Base-by-base conservation (phyloP, 164 flowering plant species). In the Pachysandra terminalis region DNA sequence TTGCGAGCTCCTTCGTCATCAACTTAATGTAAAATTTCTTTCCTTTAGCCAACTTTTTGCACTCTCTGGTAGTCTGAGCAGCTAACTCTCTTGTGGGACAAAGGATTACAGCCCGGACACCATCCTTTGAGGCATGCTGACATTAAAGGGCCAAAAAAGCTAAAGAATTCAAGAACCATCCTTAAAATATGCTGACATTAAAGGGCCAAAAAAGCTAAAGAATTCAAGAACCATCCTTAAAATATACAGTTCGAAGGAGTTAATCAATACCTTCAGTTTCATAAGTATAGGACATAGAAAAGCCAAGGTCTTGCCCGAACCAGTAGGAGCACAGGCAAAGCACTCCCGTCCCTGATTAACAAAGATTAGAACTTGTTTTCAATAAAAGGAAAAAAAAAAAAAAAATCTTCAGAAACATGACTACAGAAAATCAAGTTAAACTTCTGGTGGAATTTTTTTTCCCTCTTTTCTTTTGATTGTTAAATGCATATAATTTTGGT, bases 291-390 rank as follows among this genome's bases (percentile, higher is more conserved):
- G 99, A 63, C 81, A 86, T 19, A 90, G 63, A 80, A 92, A 95
- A 41, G 94, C 97, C 73, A 92, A 81, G 40, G 99, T 95, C 85
- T 95, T 95, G 7, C 99, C 99, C 63, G 97, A 95, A 64, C 99
- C 97, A 71, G 97, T 95, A 45, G 99, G 97, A 68, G 97, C 97
- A 85, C 94, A 90, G 45, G 93, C 96, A 85, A 95, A 95, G 78
- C 99, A 95, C 69, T 92, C 97, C 65, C 94, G 87, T 14, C 90
- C 97, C 99, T 94, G 69, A 19, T 32, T 63, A 45, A 49, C 52
- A 54, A 25, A 26, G 27, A 28, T 23, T 26, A 5, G 12, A 27
- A 8, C 13, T 17, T 4, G 9, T 22, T 35, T 70, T 66, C 59
- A 5, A 3, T 32, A 32, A 3, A 32, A 52, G 56, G 10, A 25